These are phyloP conservation scores for Globisporangium carolinianum DNA, from an alignment of 352 stramenopile species.

Conservation along the genomic window DNA sequence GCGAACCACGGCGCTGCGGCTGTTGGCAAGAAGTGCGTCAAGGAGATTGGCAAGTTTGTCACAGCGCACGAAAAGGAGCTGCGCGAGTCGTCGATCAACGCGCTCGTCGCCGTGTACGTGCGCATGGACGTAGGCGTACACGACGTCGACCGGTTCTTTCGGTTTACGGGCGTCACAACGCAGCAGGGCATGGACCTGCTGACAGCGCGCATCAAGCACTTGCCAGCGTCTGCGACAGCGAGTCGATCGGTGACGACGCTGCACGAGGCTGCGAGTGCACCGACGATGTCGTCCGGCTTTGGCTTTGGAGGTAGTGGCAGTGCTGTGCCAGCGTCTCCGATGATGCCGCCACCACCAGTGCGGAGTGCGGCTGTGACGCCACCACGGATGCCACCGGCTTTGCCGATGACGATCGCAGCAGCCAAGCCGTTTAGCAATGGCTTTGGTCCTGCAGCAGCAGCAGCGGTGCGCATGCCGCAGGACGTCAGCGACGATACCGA, in stretches of 20 bases:
- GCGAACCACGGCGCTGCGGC: conserved; percentile 48
- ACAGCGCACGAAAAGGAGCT: conserved; percentile 78
- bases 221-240: conserved; percentile 21
- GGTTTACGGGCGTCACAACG: conserved; percentile 56
- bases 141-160: conserved; percentile 76
- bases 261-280: conserved; percentile 7
- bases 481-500: conserved; percentile 49
- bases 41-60: conserved; percentile 76
- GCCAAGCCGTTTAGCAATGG: conserved; percentile 17
- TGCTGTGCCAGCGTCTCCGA: not conserved
- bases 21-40: conserved; percentile 67
- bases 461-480: conserved; percentile 7
- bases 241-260: conserved; percentile 16
- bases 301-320: conserved; percentile 8
- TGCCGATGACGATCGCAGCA: no score
- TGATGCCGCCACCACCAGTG: not conserved
- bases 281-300: not conserved
- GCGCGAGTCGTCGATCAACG: conserved; percentile 67
- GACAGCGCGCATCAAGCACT: conserved; percentile 65
- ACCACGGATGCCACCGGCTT: conserved; percentile 12
- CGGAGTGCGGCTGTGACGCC: conserved; percentile 1
- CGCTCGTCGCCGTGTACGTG: conserved; percentile 63
- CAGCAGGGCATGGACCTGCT: conserved; percentile 82
- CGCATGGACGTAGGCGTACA: conserved; percentile 29
- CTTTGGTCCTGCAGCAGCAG: not conserved